phyloP scores from a whole-genome alignment of 2,329 filamentous ascomycete species.

The Pezicula rhizophila region DNA sequence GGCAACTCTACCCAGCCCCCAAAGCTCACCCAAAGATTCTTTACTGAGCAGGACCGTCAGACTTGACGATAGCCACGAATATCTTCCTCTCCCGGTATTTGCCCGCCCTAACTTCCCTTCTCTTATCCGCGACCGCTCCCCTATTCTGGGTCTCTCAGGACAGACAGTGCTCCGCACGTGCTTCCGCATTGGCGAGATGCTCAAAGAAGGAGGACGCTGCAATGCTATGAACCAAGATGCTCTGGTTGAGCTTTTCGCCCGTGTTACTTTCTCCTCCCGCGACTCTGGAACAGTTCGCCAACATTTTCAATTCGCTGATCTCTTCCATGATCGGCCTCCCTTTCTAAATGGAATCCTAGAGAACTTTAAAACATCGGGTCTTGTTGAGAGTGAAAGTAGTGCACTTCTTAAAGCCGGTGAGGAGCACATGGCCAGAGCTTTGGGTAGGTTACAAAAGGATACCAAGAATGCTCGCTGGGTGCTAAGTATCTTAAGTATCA shows the following conservation, averaged over 20 bases:
- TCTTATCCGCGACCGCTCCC: conserved; percentile 43
- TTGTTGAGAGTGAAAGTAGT: conserved; percentile 40
- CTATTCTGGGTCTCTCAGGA: conserved; percentile 45
- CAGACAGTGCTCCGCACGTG: conserved; percentile 47
- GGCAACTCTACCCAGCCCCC: too few species aligned
- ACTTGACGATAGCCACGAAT: conserved; percentile 23
- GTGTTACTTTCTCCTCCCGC: conserved; percentile 51
- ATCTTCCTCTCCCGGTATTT: conserved; percentile 35
- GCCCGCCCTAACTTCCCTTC: conserved; percentile 45
- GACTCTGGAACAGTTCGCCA: conserved; percentile 46
- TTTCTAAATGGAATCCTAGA: conserved; percentile 41
- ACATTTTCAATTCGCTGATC: conserved; percentile 57
- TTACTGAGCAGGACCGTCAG: not conserved
- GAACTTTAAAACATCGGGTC: conserved; percentile 37
- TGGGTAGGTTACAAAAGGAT: conserved; percentile 41
- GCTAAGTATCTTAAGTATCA: conserved; percentile 42
- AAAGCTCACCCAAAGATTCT: not conserved
- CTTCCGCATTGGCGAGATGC: conserved; percentile 57
- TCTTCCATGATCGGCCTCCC: conserved; percentile 53
- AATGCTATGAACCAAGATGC: conserved; percentile 41
- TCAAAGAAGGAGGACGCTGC: conserved; percentile 38
- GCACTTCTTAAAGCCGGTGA: conserved; percentile 31
- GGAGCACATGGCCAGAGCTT: conserved; percentile 38
- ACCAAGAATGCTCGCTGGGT: conserved; percentile 32
- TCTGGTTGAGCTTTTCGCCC: conserved; percentile 60